Conservation (phyloP, 208 protist species). For the Tritrichomonas musculus region DNA sequence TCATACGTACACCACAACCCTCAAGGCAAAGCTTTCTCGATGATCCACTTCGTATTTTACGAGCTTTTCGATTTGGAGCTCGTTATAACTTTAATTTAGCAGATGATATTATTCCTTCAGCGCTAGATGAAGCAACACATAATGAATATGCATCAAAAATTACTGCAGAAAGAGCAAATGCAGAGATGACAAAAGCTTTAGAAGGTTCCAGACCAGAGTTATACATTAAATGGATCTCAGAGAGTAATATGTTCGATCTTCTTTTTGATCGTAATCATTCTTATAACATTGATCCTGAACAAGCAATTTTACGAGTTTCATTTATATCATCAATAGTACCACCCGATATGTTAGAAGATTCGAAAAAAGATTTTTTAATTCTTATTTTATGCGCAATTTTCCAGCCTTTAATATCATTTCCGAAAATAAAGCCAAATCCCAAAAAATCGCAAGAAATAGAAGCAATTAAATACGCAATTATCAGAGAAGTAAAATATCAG, state of each 20-base stretch:
- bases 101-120: not conserved
- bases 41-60: slow-evolving; percentile 55
- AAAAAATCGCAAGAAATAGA: not conserved
- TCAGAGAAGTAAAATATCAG: not conserved
- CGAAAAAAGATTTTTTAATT: too few relatives aligned
- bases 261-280: not conserved
- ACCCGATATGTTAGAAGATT: not conserved
- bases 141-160: not conserved
- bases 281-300: not conserved
- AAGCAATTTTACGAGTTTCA: not conserved
- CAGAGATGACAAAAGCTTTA: not conserved
- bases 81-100: slow-evolving; percentile 39
- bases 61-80: slow-evolving; percentile 51
- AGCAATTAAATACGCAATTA: not conserved
- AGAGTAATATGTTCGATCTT: not conserved
- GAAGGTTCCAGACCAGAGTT: not conserved
- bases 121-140: too few relatives aligned
- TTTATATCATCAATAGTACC: not conserved
- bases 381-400: not conserved
- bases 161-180: not conserved
- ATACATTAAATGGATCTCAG: not conserved
- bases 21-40: slow-evolving; percentile 49
- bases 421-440: not conserved
- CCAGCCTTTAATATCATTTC: not conserved
- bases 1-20: slow-evolving; percentile 47